Evolutionary conservation across 768 basidiomycete species (phyloP).

Genomic region (Imleria badia): DNA sequence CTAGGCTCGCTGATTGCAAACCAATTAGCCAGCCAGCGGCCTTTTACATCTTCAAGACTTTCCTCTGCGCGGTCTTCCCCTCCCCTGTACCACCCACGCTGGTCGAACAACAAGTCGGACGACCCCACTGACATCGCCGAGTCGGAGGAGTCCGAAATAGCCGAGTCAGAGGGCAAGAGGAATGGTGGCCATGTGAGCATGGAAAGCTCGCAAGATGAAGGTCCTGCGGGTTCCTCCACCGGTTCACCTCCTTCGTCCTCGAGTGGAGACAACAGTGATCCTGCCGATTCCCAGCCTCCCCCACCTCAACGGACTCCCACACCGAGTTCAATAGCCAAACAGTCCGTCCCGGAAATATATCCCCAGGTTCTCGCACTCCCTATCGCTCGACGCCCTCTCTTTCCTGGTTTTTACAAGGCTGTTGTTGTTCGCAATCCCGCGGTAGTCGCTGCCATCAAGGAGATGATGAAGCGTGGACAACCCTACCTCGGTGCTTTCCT

Average conservation of each 20-base stretch:
- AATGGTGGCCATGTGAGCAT: conserved; percentile 17
- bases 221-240: conserved; percentile 32
- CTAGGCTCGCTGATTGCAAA: conserved; percentile 2
- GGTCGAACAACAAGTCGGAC: conserved; percentile 38
- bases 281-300: conserved; percentile 40
- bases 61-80: conserved; percentile 32
- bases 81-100: conserved; percentile 35
- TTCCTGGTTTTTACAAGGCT: conserved; percentile 98
- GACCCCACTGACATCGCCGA: conserved; percentile 26
- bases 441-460: conserved; percentile 92
- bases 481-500: conserved; percentile 97
- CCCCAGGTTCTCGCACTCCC: conserved; percentile 94
- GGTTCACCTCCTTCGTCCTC: conserved; percentile 40
- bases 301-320: conserved; percentile 36
- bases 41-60: conserved; percentile 27
- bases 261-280: conserved; percentile 38
- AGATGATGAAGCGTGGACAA: conserved; percentile 95
- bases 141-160: conserved; percentile 22
- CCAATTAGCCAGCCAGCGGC: conserved; percentile 18
- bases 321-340: conserved; percentile 70
- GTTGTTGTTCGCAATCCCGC: conserved; percentile 89
- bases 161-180: conserved; percentile 21
- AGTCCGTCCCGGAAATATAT: conserved; percentile 85
- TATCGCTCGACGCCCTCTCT: conserved; percentile 91
- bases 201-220: conserved; percentile 33